Evolutionary conservation across 1,139 yeast species (phyloP).

Genomic region (Sugiyamaella paludigena): DNA sequence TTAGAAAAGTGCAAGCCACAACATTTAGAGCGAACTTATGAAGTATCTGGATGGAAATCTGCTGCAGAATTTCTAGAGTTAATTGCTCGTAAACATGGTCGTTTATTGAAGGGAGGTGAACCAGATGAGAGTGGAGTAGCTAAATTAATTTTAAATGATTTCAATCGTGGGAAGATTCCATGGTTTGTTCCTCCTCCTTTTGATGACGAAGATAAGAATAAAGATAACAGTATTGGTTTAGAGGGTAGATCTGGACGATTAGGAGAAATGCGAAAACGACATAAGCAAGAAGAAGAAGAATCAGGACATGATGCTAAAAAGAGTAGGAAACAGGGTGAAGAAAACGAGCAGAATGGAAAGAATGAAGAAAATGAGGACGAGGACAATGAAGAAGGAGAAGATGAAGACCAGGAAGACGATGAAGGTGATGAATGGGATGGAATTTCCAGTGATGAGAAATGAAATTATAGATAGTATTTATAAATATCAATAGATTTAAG

Average conservation of each 20-base stretch:
- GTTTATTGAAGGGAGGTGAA: slow-evolving; percentile 94
- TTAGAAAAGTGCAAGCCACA: slow-evolving; percentile 81
- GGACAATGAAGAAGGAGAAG: slow-evolving; percentile 20
- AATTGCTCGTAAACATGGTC: slow-evolving; percentile 89
- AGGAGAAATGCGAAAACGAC: slow-evolving; percentile 30
- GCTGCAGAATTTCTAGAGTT: slow-evolving; percentile 82
- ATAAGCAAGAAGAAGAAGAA: slow-evolving; percentile 19
- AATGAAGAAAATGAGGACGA: slow-evolving; percentile 18
- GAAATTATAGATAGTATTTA: slow-evolving; percentile 4
- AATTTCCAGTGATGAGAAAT: slow-evolving; percentile 16
- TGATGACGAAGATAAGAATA: slow-evolving; percentile 34
- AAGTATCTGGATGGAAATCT: slow-evolving; percentile 87
- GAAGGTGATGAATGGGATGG: slow-evolving; percentile 26
- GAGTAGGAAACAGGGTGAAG: slow-evolving; percentile 21
- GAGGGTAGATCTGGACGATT: slow-evolving; percentile 28
- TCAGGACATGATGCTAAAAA: slow-evolving; percentile 17
- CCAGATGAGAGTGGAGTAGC: slow-evolving; percentile 95
- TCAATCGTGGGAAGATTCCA: slow-evolving; percentile 95
- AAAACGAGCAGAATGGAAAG: slow-evolving; percentile 21
- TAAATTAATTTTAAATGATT: slow-evolving; percentile 85
- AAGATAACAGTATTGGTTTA: slow-evolving; percentile 17
- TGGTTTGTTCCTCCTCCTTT: slow-evolving; percentile 95
- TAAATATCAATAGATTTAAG: background rate
- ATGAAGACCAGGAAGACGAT: slow-evolving; percentile 12
- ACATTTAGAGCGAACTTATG: slow-evolving; percentile 94